These are phyloP conservation scores for Annulohypoxylon nitens DNA, from an alignment of 495 filamentous ascomycete genomes.

Conservation along the genomic window DNA sequence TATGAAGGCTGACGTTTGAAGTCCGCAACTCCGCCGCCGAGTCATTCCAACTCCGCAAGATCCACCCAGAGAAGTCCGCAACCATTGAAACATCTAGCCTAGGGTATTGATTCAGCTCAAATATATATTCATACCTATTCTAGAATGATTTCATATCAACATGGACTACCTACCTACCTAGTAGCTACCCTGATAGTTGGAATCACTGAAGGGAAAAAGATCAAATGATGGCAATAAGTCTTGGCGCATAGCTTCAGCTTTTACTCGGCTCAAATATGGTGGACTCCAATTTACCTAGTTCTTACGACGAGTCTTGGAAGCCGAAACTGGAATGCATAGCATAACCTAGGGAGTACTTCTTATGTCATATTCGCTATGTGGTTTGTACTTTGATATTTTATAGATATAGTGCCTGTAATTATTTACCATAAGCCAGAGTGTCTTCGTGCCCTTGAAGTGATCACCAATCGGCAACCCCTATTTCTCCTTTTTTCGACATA, in stretches of 20 bases:
- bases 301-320: not conserved
- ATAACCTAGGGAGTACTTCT: not conserved
- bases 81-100: not conserved
- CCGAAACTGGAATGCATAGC: not conserved
- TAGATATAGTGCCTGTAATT: not conserved
- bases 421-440: not conserved
- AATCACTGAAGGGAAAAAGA: not conserved
- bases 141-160: not conserved
- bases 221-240: not conserved
- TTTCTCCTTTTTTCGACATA: not conserved
- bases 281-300: not conserved
- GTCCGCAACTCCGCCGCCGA: conserved; percentile 46
- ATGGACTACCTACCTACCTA: not conserved
- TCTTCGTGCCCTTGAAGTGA: not conserved
- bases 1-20: not conserved
- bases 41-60: conserved; percentile 41
- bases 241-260: not conserved
- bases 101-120: not conserved
- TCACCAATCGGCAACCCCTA: conserved; percentile 6
- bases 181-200: too few species aligned
- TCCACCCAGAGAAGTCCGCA: conserved; percentile 6
- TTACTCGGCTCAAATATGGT: not conserved
- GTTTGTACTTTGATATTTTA: not conserved
- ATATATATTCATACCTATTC: not conserved
- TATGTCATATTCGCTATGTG: not conserved